These are phyloP conservation scores for Trypanosoma lewisi DNA, from an alignment of 208 protist genomes.

Conservation along the genomic window DNA sequence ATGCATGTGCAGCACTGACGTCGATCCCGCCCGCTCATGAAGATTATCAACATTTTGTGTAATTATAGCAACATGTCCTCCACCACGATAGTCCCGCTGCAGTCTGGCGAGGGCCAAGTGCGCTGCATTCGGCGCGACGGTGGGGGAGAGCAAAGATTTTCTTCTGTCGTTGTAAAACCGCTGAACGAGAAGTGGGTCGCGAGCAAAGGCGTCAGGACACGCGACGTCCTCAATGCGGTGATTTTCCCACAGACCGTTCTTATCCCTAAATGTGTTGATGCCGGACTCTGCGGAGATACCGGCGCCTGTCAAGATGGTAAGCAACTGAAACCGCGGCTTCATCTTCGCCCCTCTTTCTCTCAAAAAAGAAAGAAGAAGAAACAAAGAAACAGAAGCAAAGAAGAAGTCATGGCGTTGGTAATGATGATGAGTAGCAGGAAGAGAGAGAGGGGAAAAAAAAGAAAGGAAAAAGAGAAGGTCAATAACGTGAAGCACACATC, in stretches of 20 bases:
- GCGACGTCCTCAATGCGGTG: conserved; percentile 75
- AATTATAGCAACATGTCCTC: conserved; percentile 42
- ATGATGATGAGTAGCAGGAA: not conserved
- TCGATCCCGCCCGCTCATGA: conserved; percentile 67
- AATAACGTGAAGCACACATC: not conserved
- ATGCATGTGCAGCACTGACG: conserved; percentile 75
- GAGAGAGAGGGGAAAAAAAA: not conserved
- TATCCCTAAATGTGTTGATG: conserved; percentile 57
- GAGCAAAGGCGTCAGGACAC: conserved; percentile 43
- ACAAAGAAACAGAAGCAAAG: not conserved
- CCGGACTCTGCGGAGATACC: conserved; percentile 77
- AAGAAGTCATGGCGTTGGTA: not conserved
- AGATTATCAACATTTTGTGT: conserved; percentile 84
- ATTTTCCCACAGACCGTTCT: conserved; percentile 67
- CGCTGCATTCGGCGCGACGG: conserved; percentile 52
- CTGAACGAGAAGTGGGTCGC: conserved; percentile 51
- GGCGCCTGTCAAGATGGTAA: conserved; percentile 73
- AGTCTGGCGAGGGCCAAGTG: conserved; percentile 51
- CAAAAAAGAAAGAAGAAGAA: conserved; percentile 9
- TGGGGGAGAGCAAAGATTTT: conserved; percentile 25
- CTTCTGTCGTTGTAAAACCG: conserved; percentile 69
- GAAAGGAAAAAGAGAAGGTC: not conserved
- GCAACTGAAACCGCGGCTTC: conserved; percentile 17
- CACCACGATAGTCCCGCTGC: conserved; percentile 35
- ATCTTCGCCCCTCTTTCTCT: not conserved